phyloP scores from a whole-genome alignment of 345 rosid species.

The Passiflora organensis region DNA sequence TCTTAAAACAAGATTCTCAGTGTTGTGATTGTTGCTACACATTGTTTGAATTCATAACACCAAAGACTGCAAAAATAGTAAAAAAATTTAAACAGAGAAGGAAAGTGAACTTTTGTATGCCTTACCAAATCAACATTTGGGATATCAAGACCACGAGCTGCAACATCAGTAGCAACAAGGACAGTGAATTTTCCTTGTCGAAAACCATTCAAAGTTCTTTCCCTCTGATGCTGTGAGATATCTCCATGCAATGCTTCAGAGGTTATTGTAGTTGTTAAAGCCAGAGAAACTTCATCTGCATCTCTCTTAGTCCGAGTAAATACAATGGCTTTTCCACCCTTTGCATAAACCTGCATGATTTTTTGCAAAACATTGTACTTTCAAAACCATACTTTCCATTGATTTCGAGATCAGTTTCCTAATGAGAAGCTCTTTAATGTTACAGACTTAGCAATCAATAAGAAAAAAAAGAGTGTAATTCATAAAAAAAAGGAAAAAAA shows the following conservation, averaged over 20 bases:
- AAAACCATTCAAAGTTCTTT: constrained; percentile 88
- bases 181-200: constrained; percentile 97
- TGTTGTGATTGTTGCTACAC: no score
- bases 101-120: no score
- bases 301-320: constrained; percentile 93
- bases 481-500: not conserved
- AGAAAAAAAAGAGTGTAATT: not conserved
- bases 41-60: no score
- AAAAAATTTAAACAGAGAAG: no score
- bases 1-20: no score
- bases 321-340: constrained; percentile 97
- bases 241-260: constrained; percentile 98
- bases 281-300: constrained; percentile 89
- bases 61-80: no score
- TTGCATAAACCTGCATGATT: constrained; percentile 71
- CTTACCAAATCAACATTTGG: constrained; percentile 93
- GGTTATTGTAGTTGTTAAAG: constrained; percentile 75
- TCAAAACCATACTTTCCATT: no score
- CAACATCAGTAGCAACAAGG: constrained; percentile 97
- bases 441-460: not conserved
- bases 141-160: constrained; percentile 96
- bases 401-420: no score
- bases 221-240: constrained; percentile 98
- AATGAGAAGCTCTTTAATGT: no score
- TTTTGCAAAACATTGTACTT: no score